Base-by-base conservation (phyloP, 1,284 basidiomycete genomes). In the Hypsizygus ulmarius region DNA sequence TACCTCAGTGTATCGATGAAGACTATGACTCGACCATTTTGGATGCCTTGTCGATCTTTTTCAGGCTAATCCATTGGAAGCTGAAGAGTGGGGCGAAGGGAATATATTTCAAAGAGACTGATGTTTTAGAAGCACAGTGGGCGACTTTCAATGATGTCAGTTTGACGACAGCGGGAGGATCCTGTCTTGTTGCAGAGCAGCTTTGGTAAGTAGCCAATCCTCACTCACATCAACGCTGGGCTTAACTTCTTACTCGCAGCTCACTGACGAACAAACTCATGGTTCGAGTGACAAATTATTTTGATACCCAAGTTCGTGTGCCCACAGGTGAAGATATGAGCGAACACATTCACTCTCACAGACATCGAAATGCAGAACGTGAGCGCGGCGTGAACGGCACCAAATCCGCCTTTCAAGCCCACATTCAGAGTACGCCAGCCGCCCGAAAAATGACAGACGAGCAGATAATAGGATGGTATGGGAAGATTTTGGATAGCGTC, bases 41-140 rank as follows among this genome's bases (percentile, higher is more conserved):
- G 49, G 89, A 95, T 55, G 92, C 93, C 7, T 74, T 99, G 56
- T 79, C 84, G 7, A 87, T 87, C 65, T 97, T 99, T 72, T 99
- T 99, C 79, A 88, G 84, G 61, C 75, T 99, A 28, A 84, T 99
- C 25, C 92, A 97, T 59, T 93, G 89, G 87, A 97, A 97, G 66
- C 78, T 99, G 45, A 96, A 96, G 69, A 91, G 90, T 53, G 90
- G 90, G n/a, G 79, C 82, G 49, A 93, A 91, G 64, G 88, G 89
- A 18, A 90, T 95, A 44, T 92, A 96, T 67, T 97, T 97, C 73
- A 96, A 97, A 61, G 96, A 99, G 72, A 97, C 95, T 0, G 97
- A 99, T 63, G 85, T 98, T 18, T 78, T 99, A 27, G 97, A 99
- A 65, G 88, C 89, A 16, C 95, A 99, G 60, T 97, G 95, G 92